These are phyloP conservation scores for Mucor mucedo DNA, from an alignment of 371 early-diverging fungal species.

Conservation along the genomic window DNA sequence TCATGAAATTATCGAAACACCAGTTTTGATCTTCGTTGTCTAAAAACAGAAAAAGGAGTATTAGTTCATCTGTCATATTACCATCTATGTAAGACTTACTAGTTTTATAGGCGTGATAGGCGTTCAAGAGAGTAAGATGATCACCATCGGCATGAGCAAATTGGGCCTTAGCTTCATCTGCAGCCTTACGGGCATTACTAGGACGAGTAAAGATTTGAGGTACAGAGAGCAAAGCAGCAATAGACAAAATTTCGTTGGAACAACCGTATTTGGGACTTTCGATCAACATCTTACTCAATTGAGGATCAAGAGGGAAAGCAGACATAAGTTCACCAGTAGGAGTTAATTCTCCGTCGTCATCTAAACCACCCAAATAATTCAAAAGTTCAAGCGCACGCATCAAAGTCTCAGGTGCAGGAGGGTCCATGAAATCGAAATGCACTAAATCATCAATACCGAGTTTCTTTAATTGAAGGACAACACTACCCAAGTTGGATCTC, in stretches of 20 bases:
- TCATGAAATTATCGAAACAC: conserved; percentile 93
- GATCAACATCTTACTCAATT: conserved; percentile 85
- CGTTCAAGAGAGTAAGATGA: conserved; percentile 93
- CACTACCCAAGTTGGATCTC: conserved; percentile 82
- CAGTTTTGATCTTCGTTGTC: conserved; percentile 77
- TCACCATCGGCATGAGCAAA: conserved; percentile 94
- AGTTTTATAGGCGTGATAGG: conserved; percentile 88
- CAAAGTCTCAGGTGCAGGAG: conserved; percentile 90
- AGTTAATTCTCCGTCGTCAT: conserved; percentile 89
- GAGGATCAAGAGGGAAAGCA: conserved; percentile 93
- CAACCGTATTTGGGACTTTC: conserved; percentile 84
- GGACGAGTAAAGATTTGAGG: conserved; percentile 93
- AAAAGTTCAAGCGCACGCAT: conserved; percentile 92
- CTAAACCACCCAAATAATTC: conserved; percentile 88
- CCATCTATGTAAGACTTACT: conserved; percentile 28
- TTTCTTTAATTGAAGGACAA: conserved; percentile 88
- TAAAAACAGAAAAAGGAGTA: neutral
- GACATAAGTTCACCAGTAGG: conserved; percentile 81
- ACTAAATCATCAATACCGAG: conserved; percentile 89
- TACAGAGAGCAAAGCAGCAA: conserved; percentile 91
- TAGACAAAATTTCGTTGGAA: conserved; percentile 91
- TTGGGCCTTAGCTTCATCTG: conserved; percentile 91
- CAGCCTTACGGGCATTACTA: conserved; percentile 80
- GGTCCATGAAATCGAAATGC: conserved; percentile 95
- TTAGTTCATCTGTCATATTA: neutral